Base-by-base conservation (phyloP, 805 yeast species). In the Candida nemodendra region DNA sequence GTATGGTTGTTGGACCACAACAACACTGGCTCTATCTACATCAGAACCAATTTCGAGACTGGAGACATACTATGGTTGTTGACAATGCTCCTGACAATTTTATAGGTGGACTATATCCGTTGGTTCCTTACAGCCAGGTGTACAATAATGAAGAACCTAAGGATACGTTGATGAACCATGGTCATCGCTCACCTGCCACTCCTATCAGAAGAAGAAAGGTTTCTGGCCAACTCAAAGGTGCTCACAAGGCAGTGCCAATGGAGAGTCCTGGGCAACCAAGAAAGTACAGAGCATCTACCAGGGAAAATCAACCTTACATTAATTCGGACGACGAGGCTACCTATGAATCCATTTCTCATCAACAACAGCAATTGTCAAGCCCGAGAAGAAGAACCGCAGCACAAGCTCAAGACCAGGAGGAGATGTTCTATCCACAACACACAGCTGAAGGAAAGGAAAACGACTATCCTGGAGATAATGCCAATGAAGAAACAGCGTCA, bases 1-100 rank as follows among this genome's bases (percentile, higher is more conserved):
- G 99, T 28, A 93, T 93, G 99, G 97, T 93, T n/a, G 99, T 93
- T 21, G 99, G 99, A 0, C 99, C 99, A 2, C 99, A 93, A 63
- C 99, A 93, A 61, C 99, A 93, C 66, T 93, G 99, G 99, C 72
- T 93, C 42, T 93, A 93, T 57, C 73, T 93, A 47, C 96, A 93
- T 60, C 99, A 93, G 63, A 82, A 88, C 61, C 96, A 90, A 51
- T 93, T 93, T 62, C 75, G 97, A 54, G 96, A 89, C 54, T 93
- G 99, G 98, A 77, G 88, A 61, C 86, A 81, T 53, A 88, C 96
- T 9, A 89, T 85, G 95, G 80, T 80, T 14, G 57, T 89, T 23
- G 88, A 88, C 43, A 74, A 75, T 41, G 61, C 74, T 21, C 81
- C 95, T 2, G 80, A 82, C 41, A 76, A 69, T 15, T 68, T 74